Percentiles rank a stretch among this genome's conserved stretches.
These are phyloP conservation scores for Phytophthora colocasiae DNA, from an alignment of 352 stramenopile genomes.

Conservation along the genomic window DNA sequence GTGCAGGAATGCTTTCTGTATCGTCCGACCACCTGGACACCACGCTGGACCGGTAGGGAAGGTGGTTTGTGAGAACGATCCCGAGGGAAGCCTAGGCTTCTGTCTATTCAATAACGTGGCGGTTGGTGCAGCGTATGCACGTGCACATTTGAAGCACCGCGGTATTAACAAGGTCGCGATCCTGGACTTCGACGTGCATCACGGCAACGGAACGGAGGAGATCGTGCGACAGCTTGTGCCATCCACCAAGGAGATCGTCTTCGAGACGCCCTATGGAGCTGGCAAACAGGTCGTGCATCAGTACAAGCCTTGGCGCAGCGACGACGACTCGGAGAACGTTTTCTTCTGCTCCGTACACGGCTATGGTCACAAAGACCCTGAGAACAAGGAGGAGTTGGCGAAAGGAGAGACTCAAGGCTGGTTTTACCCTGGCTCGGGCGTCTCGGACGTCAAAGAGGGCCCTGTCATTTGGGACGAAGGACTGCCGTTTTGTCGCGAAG, in stretches of 20 bases:
- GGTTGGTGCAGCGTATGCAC: conserved; percentile 96
- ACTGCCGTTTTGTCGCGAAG: conserved; percentile 57
- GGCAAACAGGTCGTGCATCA: conserved; percentile 83
- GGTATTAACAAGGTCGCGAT: conserved; percentile 95
- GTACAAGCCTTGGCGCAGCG: conserved; percentile 97
- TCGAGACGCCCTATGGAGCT: conserved; percentile 92
- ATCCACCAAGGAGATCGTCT: conserved; percentile 71
- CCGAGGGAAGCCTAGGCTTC: conserved; percentile 91
- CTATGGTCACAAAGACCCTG: conserved; percentile 78
- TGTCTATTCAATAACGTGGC: conserved; percentile 99
- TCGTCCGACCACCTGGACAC: conserved; percentile 96
- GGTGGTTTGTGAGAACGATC: conserved; percentile 94
- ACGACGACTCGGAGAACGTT: conserved; percentile 94
- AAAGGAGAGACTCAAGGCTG: conserved; percentile 51
- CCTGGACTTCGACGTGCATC: conserved; percentile 99
- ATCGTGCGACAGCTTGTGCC: conserved; percentile 95
- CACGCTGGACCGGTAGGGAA: conserved; percentile 96
- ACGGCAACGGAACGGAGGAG: conserved; percentile 98
- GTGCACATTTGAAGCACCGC: conserved; percentile 91
- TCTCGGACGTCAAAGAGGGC: conserved; percentile 42
- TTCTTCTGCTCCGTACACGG: conserved; percentile 95
- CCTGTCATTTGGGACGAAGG: conserved; percentile 78
- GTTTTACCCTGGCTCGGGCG: conserved; percentile 85
- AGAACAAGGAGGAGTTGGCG: conserved; percentile 48
- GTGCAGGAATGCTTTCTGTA: conserved; percentile 96